phyloP scores from a whole-genome alignment of 106 monocot species.

The Phalaenopsis aphrodite region DNA sequence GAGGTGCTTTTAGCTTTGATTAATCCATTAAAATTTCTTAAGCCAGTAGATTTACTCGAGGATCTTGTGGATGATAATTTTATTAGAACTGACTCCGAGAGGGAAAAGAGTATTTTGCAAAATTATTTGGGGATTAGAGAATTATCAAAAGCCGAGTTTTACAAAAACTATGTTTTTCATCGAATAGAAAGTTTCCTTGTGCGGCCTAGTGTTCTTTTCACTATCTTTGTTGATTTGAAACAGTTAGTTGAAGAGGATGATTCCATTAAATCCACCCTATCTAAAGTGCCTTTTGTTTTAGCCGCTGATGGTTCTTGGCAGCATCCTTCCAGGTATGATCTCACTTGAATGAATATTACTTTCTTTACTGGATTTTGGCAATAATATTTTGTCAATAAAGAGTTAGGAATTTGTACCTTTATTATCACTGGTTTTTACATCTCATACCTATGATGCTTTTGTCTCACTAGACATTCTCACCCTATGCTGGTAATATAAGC shows the following conservation, averaged over 20 bases:
- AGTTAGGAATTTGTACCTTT: background rate
- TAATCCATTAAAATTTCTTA: conserved; percentile 77
- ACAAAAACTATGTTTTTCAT: conserved; percentile 56
- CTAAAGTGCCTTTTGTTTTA: conserved; percentile 74
- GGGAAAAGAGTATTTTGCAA: conserved; percentile 65
- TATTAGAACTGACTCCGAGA: conserved; percentile 67
- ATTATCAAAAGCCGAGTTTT: conserved; percentile 72
- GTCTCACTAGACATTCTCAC: background rate
- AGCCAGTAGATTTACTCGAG: conserved; percentile 67
- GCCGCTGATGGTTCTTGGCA: conserved; percentile 78
- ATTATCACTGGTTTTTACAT: background rate
- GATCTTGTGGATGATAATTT: conserved; percentile 82
- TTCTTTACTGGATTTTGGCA: background rate
- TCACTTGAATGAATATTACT: background rate
- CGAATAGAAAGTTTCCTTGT: conserved; percentile 56
- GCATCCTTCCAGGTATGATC: conserved; percentile 70
- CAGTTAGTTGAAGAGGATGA: conserved; percentile 51
- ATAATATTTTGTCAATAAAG: background rate
- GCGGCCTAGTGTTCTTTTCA: conserved; percentile 41
- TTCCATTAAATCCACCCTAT: conserved; percentile 37
- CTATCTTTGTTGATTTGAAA: conserved; percentile 67
- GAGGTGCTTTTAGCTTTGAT: conserved; percentile 46
- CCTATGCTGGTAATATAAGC: background rate
- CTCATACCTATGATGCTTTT: background rate
- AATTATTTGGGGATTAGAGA: conserved; percentile 53